These are phyloP conservation scores for Fagopyrum tataricum DNA, from an alignment of 148 eudicot species.

Conservation along the genomic window DNA sequence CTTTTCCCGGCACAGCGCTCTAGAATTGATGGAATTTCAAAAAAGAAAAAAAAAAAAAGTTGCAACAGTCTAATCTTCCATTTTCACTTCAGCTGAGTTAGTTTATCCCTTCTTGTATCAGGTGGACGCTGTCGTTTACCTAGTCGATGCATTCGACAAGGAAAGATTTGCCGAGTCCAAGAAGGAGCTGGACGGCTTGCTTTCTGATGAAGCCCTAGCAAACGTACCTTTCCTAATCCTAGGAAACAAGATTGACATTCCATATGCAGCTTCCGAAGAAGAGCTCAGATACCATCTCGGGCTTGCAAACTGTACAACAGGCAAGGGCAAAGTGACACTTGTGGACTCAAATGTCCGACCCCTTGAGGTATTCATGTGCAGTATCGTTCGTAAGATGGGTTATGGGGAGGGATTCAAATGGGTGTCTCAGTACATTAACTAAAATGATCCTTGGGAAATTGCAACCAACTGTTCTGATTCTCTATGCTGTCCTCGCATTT, in stretches of 20 bases:
- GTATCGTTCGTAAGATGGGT: conserved; percentile 81
- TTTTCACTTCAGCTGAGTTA: not conserved
- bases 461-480: not conserved
- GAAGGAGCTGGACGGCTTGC: conserved; percentile 71
- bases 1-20: too few relatives aligned
- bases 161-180: conserved; percentile 80
- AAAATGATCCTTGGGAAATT: not conserved
- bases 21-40: too few relatives aligned
- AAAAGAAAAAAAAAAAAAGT: too few relatives aligned
- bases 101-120: conserved; percentile 16
- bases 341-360: conserved; percentile 61
- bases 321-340: conserved; percentile 70
- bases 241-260: conserved; percentile 79
- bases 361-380: conserved; percentile 80
- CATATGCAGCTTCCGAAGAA: conserved; percentile 79
- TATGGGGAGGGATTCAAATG: conserved; percentile 87
- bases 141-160: conserved; percentile 74
- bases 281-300: conserved; percentile 62
- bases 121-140: conserved; percentile 81
- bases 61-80: not conserved
- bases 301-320: conserved; percentile 55
- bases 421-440: conserved; percentile 79
- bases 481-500: conserved; percentile 6
- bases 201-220: conserved; percentile 66
- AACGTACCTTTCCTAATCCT: conserved; percentile 62